Percentiles rank a stretch among this genome's conserved stretches.
These are phyloP conservation scores for Ustilago loliicola DNA, from an alignment of 1,284 basidiomycete species.

Conservation along the genomic window DNA sequence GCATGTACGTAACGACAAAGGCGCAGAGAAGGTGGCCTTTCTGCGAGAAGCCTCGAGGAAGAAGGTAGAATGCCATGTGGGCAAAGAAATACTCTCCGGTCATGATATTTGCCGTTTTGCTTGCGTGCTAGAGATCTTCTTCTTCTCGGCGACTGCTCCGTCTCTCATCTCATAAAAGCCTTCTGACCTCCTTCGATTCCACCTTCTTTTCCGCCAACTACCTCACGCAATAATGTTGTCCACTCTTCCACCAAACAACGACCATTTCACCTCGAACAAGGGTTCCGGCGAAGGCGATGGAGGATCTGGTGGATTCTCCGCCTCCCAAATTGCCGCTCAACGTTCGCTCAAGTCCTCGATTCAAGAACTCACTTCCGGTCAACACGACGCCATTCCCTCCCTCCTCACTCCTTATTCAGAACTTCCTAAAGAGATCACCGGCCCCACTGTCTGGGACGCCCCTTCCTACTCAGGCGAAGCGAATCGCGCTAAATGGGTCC, in stretches of 20 bases:
- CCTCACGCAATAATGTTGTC: slow-evolving; percentile 33
- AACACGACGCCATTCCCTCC: slow-evolving; percentile 56
- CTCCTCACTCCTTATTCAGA: slow-evolving; percentile 64
- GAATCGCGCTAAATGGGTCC: slow-evolving; percentile 55
- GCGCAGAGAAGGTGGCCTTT: too few relatives aligned
- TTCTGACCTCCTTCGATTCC: neutral
- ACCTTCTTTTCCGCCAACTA: neutral
- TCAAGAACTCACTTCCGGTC: slow-evolving; percentile 63
- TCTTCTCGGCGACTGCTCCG: neutral
- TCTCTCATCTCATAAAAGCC: neutral
- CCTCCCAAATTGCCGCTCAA: slow-evolving; percentile 53
- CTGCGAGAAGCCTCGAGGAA: too few relatives aligned
- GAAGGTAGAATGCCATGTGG: too few relatives aligned
- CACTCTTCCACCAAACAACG: slow-evolving; percentile 26
- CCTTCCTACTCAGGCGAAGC: slow-evolving; percentile 64
- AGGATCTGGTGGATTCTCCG: slow-evolving; percentile 44
- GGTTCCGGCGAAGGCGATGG: slow-evolving; percentile 25
- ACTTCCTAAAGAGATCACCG: slow-evolving; percentile 70
- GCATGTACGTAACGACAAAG: too few relatives aligned
- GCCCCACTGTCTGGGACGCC: slow-evolving; percentile 61
- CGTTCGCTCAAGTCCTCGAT: slow-evolving; percentile 52
- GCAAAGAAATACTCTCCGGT: too few relatives aligned
- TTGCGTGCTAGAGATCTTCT: neutral
- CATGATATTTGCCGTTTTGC: neutral
- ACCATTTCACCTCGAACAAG: slow-evolving; percentile 23